Evolutionary conservation across 768 basidiomycete genomes (phyloP).

Genomic region (Cystofilobasidium macerans): DNA sequence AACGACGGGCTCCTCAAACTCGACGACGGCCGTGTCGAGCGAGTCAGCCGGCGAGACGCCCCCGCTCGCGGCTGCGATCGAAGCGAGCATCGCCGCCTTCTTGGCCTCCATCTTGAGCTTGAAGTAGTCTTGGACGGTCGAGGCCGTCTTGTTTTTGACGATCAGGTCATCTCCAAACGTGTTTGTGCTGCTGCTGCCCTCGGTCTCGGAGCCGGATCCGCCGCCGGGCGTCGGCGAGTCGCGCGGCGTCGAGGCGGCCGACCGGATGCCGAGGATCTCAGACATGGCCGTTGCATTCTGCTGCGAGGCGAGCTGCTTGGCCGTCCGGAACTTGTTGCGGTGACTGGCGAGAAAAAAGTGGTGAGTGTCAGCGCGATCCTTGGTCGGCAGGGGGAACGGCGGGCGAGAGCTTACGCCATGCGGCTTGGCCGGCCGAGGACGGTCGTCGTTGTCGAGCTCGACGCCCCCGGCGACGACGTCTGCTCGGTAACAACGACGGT

Average conservation of each 20-base stretch:
- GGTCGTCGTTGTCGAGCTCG: not conserved
- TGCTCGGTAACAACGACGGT: conserved; percentile 17
- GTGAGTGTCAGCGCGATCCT: not conserved
- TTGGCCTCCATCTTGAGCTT: conserved; percentile 26
- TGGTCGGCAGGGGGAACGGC: too few relatives aligned
- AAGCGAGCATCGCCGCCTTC: conserved; percentile 15
- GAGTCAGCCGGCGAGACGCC: not conserved
- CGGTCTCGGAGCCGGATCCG: conserved; percentile 4
- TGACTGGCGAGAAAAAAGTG: not conserved
- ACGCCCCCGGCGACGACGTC: conserved; percentile 2
- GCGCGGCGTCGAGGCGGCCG: not conserved
- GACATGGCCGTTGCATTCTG: conserved; percentile 15
- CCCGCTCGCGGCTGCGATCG: not conserved
- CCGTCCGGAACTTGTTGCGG: conserved; percentile 16
- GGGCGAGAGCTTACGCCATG: conserved; percentile 20
- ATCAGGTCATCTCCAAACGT: conserved; percentile 10
- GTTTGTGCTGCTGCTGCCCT: not conserved
- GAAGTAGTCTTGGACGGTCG: conserved; percentile 25
- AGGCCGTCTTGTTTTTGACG: conserved; percentile 1
- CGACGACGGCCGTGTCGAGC: not conserved
- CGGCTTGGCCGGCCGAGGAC: conserved; percentile 10
- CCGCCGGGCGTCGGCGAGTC: not conserved
- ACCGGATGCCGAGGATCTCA: conserved; percentile 24
- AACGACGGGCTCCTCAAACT: conserved; percentile 12
- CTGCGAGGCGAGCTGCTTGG: conserved; percentile 15